Conservation (phyloP, 768 basidiomycete genomes). For the Suillus luteus region DNA sequence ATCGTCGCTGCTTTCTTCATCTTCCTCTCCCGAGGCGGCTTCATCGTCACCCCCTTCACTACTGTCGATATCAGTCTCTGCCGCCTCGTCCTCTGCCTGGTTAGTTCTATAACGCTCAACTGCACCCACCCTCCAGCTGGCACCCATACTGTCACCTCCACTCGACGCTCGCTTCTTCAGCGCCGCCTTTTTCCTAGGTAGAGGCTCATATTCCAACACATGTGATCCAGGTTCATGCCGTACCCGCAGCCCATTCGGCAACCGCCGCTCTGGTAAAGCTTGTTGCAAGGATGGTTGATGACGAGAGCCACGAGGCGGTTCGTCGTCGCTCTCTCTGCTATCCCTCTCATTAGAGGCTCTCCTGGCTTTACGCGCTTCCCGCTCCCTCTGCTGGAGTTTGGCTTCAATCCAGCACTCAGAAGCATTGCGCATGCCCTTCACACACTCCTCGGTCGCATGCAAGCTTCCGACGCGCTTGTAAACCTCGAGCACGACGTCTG, state of each 20-base stretch:
- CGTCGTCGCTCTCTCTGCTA: neutral
- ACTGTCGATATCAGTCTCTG: neutral
- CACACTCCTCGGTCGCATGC: constrained; percentile 38
- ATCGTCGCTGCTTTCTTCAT: constrained; percentile 7
- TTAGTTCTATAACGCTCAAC: neutral
- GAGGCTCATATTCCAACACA: constrained; percentile 29
- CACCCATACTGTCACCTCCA: neutral
- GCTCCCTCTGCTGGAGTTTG: constrained; percentile 1
- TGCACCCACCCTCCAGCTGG: neutral
- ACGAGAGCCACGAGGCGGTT: neutral
- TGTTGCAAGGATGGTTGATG: neutral
- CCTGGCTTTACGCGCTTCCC: neutral
- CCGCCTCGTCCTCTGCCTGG: neutral
- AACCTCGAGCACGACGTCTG: constrained; percentile 43
- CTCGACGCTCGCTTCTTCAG: constrained; percentile 23
- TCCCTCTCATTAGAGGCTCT: neutral
- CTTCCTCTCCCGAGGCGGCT: neutral
- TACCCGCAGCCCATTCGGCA: constrained; percentile 5
- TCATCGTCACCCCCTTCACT: constrained; percentile 3
- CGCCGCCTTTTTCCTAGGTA: constrained; percentile 31
- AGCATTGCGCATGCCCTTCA: constrained; percentile 40
- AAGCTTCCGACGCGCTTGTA: constrained; percentile 39
- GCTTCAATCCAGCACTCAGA: constrained; percentile 33
- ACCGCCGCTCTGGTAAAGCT: neutral
- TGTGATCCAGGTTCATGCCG: constrained; percentile 18